A percentile compares a stretch with the other conserved stretches of the same genome.
Conservation (phyloP, 192 early-diverging fungal species). For the Piromyces finnis region DNA sequence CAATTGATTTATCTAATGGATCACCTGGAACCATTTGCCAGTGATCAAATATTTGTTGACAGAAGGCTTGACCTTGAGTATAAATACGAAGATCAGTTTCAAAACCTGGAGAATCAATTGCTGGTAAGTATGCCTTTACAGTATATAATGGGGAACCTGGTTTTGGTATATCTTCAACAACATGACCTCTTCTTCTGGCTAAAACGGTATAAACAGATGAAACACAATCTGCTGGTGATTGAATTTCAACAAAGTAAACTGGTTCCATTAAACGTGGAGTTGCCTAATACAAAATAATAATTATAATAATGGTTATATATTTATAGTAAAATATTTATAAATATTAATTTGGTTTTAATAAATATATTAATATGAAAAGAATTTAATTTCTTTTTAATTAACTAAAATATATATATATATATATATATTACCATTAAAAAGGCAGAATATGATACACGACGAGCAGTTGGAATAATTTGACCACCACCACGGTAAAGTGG, state of each 20-base stretch:
- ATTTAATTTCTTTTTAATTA: too few relatives aligned
- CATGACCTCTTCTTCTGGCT: slow-evolving; percentile 80
- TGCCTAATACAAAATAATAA: slow-evolving; percentile 41
- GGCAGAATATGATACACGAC: slow-evolving; percentile 90
- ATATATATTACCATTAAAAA: slow-evolving; percentile 78
- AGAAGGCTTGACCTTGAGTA: slow-evolving; percentile 94
- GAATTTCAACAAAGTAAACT: slow-evolving; percentile 88
- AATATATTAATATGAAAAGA: too few relatives aligned
- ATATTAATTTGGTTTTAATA: too few relatives aligned
- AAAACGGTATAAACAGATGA: slow-evolving; percentile 87
- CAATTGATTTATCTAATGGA: slow-evolving; percentile 75
- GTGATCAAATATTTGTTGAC: slow-evolving; percentile 95
- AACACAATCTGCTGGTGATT: slow-evolving; percentile 90
- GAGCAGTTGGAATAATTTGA: slow-evolving; percentile 89
- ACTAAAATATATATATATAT: too few relatives aligned
- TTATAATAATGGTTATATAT: background rate
- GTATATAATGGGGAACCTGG: slow-evolving; percentile 86
- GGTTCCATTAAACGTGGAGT: slow-evolving; percentile 96
- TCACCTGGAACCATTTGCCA: slow-evolving; percentile 97
- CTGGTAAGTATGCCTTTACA: slow-evolving; percentile 83
- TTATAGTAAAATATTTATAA: too few relatives aligned
- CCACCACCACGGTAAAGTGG: slow-evolving; percentile 86
- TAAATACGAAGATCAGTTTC: slow-evolving; percentile 92
- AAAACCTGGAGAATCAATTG: slow-evolving; percentile 90
- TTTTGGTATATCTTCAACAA: slow-evolving; percentile 83